A percentile compares a stretch with the other conserved stretches of the same genome.
These are phyloP conservation scores for Nymphaea thermarum DNA, from an alignment of 164 flowering plant genomes.

Conservation along the genomic window DNA sequence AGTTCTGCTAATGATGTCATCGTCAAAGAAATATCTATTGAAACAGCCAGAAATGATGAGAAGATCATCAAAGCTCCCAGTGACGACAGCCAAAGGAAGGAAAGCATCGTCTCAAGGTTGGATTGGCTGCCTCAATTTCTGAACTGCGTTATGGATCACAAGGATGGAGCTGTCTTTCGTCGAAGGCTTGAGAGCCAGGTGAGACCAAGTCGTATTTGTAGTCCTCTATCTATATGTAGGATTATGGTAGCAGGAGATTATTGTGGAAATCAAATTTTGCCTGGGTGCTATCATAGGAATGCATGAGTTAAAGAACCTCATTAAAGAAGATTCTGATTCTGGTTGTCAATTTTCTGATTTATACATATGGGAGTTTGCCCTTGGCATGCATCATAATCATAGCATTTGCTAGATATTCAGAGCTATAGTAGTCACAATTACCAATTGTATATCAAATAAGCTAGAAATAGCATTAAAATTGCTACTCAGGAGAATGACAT, in stretches of 20 bases:
- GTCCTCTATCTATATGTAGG: neutral
- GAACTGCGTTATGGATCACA: constrained; percentile 24
- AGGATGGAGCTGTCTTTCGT: constrained; percentile 35
- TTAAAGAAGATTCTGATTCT: too few relatives aligned
- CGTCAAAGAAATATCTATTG: constrained; percentile 21
- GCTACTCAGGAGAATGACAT: too few relatives aligned
- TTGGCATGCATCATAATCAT: too few relatives aligned
- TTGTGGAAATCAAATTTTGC: neutral
- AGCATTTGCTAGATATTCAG: too few relatives aligned
- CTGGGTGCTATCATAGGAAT: neutral
- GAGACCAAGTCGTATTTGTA: neutral
- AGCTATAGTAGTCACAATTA: too few relatives aligned
- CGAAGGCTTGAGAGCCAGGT: constrained; percentile 77
- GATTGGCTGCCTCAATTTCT: constrained; percentile 20
- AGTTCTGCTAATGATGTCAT: constrained; percentile 16
- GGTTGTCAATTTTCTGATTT: too few relatives aligned
- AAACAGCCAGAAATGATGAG: constrained; percentile 3
- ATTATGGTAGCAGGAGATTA: neutral
- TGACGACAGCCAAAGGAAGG: constrained; percentile 13
- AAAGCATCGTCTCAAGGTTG: constrained; percentile 5
- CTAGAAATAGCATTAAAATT: too few relatives aligned
- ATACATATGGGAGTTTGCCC: too few relatives aligned
- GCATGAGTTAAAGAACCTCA: too few relatives aligned
- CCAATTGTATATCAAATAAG: too few relatives aligned
- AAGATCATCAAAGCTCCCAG: neutral